Evolutionary conservation across 2,329 filamentous ascomycete species (phyloP), one percentile per base, ranked within the genome.

Genomic region (Dactylella cylindrospora): DNA sequence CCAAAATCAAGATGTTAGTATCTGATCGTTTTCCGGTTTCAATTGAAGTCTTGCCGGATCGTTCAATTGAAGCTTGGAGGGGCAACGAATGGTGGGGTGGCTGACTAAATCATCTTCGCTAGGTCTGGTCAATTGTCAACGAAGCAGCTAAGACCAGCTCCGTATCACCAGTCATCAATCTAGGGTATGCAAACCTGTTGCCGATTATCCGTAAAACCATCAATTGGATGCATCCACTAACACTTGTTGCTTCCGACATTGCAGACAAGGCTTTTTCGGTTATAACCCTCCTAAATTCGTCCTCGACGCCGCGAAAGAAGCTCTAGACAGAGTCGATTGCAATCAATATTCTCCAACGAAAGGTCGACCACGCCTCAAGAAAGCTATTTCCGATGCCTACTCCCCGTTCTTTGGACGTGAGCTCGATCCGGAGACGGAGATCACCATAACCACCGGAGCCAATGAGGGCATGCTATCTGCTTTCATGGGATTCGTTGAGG

Each of bases 291-390:
- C 91, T 5, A 74, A 84, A 28, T 97, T 95, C 73, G 89, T 96
- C 66, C 78, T 96, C 66, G 81, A 95, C 68, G 93, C 93, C 33
- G 93, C 93, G 45, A 97, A 95, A 74, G 78, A 85, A 31, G 90
- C 91, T 31, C 80, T 98, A 45, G 85, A 95, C 71, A 81, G 83
- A 45, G 91, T 98, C 17, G 93, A 97, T 67, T 96, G 91, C 80
- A 98, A 98, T 74, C 93, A 98, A 78, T 98, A 98, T 79, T 91
- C 90, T 17, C 93, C 90, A 2, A 96, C 93, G 15, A 93, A 90
- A 79, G 93, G 93, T 62, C 84, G 91, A 5, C 91, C 93, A 33
- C 82, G 91, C 51, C 79, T 98, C 70, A 91, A 85, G 79, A 88
- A 97, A 77, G 93, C 93, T 45, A 84, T 98, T 70, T 88, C 93